Conservation (phyloP, 805 yeast species). For the Lachancea sp. region DNA sequence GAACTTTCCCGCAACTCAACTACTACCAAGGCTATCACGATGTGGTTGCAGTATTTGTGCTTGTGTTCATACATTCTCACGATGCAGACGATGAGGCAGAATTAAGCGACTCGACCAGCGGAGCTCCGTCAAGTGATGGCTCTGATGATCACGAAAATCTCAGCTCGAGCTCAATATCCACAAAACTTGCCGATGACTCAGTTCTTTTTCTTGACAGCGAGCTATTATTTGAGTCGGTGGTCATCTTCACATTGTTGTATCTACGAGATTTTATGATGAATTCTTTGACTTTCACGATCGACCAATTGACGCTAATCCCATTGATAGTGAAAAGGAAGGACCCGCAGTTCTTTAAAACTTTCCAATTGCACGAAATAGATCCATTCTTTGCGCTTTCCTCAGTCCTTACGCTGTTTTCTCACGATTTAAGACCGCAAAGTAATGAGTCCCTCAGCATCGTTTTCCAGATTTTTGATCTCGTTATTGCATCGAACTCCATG, state of each 20-base stretch:
- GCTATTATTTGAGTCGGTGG: constrained; percentile 42
- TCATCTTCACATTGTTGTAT: constrained; percentile 50
- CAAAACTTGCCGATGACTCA: constrained; percentile 12
- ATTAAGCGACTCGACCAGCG: constrained; percentile 19
- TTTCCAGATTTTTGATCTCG: constrained; percentile 60
- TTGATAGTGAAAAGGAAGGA: constrained; percentile 49
- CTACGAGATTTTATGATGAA: constrained; percentile 83
- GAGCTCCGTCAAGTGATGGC: constrained; percentile 9
- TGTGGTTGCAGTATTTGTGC: constrained; percentile 58
- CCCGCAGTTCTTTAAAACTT: constrained; percentile 32
- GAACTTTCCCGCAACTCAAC: constrained; percentile 53
- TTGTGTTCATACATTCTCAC: constrained; percentile 38
- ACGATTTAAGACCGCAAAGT: constrained; percentile 42
- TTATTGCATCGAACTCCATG: constrained; percentile 52
- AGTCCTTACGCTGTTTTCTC: constrained; percentile 71
- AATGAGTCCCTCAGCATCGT: constrained; percentile 39
- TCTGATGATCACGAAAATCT: constrained; percentile 11
- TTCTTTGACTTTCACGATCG: constrained; percentile 56
- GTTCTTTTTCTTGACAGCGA: constrained; percentile 18
- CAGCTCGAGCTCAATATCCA: constrained; percentile 16
- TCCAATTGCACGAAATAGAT: constrained; percentile 37
- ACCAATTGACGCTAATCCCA: constrained; percentile 62
- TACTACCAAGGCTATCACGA: constrained; percentile 96
- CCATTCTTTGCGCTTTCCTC: constrained; percentile 73
- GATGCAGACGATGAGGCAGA: constrained; percentile 10